phyloP scores from a whole-genome alignment of 176 grass and related monocot species.

The Zoysia pacifica region DNA sequence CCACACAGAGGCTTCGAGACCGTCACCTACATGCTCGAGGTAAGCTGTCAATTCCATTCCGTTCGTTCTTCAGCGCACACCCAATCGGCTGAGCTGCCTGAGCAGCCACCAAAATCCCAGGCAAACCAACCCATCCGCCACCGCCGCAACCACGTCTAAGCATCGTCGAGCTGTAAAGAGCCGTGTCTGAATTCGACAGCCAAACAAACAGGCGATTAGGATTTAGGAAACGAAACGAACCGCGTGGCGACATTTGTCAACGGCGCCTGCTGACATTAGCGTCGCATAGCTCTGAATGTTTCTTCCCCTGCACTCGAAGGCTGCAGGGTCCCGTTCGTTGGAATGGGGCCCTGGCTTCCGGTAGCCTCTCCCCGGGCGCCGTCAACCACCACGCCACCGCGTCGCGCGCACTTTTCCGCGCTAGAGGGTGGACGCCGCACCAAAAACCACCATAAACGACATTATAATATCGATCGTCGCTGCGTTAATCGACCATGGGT shows the following conservation, averaged over 20 bases:
- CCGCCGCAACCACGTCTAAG: background rate
- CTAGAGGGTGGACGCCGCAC: background rate
- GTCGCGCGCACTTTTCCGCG: background rate
- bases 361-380: constrained; percentile 1
- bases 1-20: constrained; percentile 98
- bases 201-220: background rate
- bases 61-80: background rate
- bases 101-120: background rate
- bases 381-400: constrained; percentile 20
- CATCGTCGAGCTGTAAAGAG: background rate
- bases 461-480: background rate
- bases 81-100: background rate
- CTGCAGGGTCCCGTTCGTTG: background rate
- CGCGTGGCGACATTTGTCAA: constrained; percentile 32
- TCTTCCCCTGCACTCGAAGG: constrained; percentile 37
- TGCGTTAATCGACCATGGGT: too few relatives aligned
- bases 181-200: background rate
- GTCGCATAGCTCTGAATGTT: constrained; percentile 6
- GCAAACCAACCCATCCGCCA: too few relatives aligned
- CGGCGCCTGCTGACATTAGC: background rate
- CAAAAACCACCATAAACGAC: background rate
- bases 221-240: background rate
- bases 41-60: background rate
- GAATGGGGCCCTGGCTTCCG: constrained; percentile 10
- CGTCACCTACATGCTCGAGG: constrained; percentile 99